Evolutionary conservation across 176 grass and related monocot species (phyloP).

Genomic region (Juncus inflexus): DNA sequence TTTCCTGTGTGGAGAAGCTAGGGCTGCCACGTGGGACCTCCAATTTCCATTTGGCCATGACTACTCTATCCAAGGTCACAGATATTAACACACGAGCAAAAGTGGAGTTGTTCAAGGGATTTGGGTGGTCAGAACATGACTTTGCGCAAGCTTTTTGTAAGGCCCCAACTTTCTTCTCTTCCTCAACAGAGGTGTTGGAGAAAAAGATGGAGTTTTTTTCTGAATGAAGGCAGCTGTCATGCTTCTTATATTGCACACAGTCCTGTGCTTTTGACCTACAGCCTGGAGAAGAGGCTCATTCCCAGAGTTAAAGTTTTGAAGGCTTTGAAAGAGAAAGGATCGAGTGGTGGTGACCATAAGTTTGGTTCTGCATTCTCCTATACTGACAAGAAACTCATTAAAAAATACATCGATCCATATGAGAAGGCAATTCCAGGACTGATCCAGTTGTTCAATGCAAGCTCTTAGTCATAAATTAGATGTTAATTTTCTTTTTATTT

Average conservation of each 20-base stretch:
- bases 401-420: constrained; percentile 27
- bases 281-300: constrained; percentile 39
- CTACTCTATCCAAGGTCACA: too few species aligned
- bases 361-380: background rate
- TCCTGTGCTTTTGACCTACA: constrained; percentile 19
- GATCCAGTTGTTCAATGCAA: background rate
- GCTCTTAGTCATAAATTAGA: background rate
- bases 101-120: too few species aligned
- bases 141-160: too few species aligned
- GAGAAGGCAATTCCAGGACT: constrained; percentile 25
- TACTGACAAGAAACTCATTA: constrained; percentile 6
- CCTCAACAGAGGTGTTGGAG: background rate
- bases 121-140: too few species aligned
- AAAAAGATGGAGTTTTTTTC: constrained; percentile 36
- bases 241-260: constrained; percentile 11
- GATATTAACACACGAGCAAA: too few species aligned
- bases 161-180: too few species aligned
- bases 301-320: constrained; percentile 35
- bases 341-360: background rate
- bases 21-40: too few species aligned
- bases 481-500: too few species aligned
- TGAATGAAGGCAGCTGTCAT: constrained; percentile 8
- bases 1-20: too few species aligned
- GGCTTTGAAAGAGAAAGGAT: constrained; percentile 33
- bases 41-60: too few species aligned